Evolutionary conservation across 1,284 basidiomycete species (phyloP).

Genomic region (Fomitopsis palustris): DNA sequence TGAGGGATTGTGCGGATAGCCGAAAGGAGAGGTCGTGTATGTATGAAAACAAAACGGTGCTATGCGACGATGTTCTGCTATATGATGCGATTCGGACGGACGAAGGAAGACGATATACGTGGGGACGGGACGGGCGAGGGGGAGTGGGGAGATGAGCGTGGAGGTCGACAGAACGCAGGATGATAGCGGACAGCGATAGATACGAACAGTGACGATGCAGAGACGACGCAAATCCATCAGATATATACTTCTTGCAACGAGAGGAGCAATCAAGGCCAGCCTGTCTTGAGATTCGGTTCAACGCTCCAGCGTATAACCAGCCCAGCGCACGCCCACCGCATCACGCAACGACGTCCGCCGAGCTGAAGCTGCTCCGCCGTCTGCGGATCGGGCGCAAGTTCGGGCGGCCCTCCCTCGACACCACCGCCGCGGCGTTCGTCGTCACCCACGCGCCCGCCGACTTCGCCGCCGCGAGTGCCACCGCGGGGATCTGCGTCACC

Average conservation of each 20-base stretch:
- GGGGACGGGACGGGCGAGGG: constrained; percentile 3
- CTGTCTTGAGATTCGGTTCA: not conserved
- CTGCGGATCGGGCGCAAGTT: constrained; percentile 65
- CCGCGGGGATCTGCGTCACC: constrained; percentile 47
- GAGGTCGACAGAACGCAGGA: not conserved
- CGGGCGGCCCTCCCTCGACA: constrained; percentile 68
- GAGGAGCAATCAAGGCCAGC: not conserved
- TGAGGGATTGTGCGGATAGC: not conserved
- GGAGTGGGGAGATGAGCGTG: not conserved
- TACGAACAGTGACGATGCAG: constrained; percentile 13
- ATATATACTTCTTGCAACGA: constrained; percentile 3
- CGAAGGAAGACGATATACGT: not conserved
- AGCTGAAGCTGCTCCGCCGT: constrained; percentile 78
- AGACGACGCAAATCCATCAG: not conserved
- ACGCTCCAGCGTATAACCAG: not conserved
- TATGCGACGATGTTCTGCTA: constrained; percentile 1
- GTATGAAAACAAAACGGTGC: not conserved
- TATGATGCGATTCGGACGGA: not conserved
- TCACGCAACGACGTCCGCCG: constrained; percentile 76
- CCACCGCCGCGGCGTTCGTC: constrained; percentile 62
- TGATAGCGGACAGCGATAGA: constrained; percentile 14
- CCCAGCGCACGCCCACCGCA: not conserved
- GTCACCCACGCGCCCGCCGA: constrained; percentile 68
- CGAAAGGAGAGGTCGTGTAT: not conserved
- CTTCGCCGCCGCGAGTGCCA: constrained; percentile 25